phyloP scores from a whole-genome alignment of 2,329 filamentous ascomycete genomes.

The Furcasterigmium furcatum region DNA sequence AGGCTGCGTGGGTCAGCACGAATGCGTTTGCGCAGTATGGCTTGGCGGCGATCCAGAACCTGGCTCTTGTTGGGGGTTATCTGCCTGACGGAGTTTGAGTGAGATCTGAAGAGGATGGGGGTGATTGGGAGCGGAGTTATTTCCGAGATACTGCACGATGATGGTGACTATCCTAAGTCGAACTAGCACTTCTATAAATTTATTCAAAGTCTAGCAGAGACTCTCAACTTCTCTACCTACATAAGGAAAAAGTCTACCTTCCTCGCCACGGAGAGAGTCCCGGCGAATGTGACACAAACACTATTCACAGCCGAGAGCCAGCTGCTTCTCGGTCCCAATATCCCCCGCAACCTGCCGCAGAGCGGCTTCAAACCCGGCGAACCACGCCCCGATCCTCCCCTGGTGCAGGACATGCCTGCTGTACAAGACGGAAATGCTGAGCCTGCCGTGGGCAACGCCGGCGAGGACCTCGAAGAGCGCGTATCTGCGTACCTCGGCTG shows the following conservation, averaged over 20 bases:
- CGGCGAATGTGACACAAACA: too few relatives aligned
- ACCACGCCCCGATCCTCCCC: constrained; percentile 35
- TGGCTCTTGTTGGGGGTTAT: constrained; percentile 33
- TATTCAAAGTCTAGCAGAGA: too few relatives aligned
- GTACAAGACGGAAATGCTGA: constrained; percentile 48
- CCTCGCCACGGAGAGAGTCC: too few relatives aligned
- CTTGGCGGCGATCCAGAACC: constrained; percentile 51
- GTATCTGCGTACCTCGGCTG: constrained; percentile 16
- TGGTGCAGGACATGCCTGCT: constrained; percentile 45
- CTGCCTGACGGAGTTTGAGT: not conserved
- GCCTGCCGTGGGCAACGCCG: constrained; percentile 38
- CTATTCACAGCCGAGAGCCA: too few relatives aligned
- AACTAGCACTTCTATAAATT: too few relatives aligned
- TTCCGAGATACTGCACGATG: too few relatives aligned
- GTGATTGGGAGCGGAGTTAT: too few relatives aligned
- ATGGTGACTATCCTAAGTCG: too few relatives aligned
- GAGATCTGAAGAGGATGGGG: too few relatives aligned
- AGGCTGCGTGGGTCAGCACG: constrained; percentile 54
- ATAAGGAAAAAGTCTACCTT: too few relatives aligned
- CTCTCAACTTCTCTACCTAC: too few relatives aligned
- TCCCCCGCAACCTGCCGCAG: not conserved
- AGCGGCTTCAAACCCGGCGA: constrained; percentile 22
- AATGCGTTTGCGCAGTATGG: constrained; percentile 57
- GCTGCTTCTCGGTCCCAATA: not conserved
- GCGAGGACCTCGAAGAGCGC: constrained; percentile 50